These are phyloP conservation scores for Plantago coronopus DNA, from an alignment of 305 asterid species.

Conservation along the genomic window DNA sequence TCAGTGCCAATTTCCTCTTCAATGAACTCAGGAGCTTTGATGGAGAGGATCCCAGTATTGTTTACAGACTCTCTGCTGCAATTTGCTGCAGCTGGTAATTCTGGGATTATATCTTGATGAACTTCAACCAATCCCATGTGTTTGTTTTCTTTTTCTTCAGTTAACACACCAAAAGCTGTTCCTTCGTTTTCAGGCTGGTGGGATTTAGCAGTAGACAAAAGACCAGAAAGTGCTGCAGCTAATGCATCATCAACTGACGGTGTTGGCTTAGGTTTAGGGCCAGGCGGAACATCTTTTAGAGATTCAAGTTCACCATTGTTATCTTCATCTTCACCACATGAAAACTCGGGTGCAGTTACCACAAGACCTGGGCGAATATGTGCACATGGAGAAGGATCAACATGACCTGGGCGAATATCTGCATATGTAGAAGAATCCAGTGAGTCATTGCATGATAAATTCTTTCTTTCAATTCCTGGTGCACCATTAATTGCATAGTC, in stretches of 20 bases:
- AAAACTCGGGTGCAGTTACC: constrained; percentile 69
- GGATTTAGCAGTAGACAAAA: constrained; percentile 37
- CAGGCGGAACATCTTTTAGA: constrained; percentile 37
- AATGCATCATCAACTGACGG: constrained; percentile 71
- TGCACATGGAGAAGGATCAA: too few relatives aligned
- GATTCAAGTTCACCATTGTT: constrained; percentile 35
- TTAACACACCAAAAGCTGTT: constrained; percentile 25
- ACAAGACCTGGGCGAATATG: constrained; percentile 49
- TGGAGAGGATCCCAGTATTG: constrained; percentile 30
- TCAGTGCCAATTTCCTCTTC: constrained; percentile 42
- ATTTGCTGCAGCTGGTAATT: constrained; percentile 24
- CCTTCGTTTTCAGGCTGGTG: constrained; percentile 30
- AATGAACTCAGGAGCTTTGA: constrained; percentile 56
- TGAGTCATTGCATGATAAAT: constrained; percentile 28
- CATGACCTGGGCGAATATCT: constrained; percentile 36
- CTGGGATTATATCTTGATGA: constrained; percentile 28
- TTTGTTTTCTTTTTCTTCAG: constrained; percentile 28
- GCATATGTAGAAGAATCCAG: constrained; percentile 30
- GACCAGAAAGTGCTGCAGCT: constrained; percentile 79
- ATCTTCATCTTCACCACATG: constrained; percentile 54
- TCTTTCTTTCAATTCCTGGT: constrained; percentile 44
- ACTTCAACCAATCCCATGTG: constrained; percentile 24
- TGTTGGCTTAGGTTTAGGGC: constrained; percentile 35
- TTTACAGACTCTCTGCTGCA: constrained; percentile 28
- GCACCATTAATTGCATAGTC: constrained; percentile 36